These are phyloP conservation scores for Striga hermonthica DNA, from an alignment of 305 asterid genomes.

Conservation along the genomic window DNA sequence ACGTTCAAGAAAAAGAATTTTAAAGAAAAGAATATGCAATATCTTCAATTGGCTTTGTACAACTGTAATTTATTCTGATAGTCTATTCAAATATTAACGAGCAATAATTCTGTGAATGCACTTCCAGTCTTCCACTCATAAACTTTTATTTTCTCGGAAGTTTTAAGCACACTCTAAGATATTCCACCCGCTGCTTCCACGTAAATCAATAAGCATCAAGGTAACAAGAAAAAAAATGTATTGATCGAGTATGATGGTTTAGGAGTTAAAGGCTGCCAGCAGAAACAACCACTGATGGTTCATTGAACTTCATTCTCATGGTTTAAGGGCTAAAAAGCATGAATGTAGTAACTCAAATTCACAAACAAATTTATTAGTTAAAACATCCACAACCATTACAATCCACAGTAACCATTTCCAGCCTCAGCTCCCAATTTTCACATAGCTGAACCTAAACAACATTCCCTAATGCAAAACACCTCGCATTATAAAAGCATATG, in stretches of 20 bases:
- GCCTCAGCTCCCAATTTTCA: slow-evolving; percentile 10
- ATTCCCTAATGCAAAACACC: not conserved
- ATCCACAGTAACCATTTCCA: not conserved
- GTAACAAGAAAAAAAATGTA: not conserved
- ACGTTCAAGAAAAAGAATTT: slow-evolving; percentile 6
- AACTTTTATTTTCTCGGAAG: not conserved
- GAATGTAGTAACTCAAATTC: not conserved
- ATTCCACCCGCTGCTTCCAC: not conserved
- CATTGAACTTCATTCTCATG: not conserved
- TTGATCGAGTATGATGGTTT: not conserved
- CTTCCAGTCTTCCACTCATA: not conserved
- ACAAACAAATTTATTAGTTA: not conserved
- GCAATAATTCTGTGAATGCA: not conserved
- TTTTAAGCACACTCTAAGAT: not conserved
- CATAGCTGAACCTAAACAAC: slow-evolving; percentile 8
- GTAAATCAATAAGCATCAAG: not conserved
- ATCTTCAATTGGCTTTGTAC: not conserved
- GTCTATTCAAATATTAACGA: not conserved
- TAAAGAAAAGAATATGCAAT: not conserved
- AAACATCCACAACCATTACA: not conserved
- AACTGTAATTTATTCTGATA: not conserved
- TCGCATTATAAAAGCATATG: not conserved
- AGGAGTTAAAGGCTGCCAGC: not conserved
- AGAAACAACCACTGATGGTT: not conserved
- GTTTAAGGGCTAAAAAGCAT: not conserved